A percentile compares a stretch with the other conserved stretches of the same genome.
phyloP scores from a whole-genome alignment of 345 rosid genomes.

The Excoecaria agallocha region DNA sequence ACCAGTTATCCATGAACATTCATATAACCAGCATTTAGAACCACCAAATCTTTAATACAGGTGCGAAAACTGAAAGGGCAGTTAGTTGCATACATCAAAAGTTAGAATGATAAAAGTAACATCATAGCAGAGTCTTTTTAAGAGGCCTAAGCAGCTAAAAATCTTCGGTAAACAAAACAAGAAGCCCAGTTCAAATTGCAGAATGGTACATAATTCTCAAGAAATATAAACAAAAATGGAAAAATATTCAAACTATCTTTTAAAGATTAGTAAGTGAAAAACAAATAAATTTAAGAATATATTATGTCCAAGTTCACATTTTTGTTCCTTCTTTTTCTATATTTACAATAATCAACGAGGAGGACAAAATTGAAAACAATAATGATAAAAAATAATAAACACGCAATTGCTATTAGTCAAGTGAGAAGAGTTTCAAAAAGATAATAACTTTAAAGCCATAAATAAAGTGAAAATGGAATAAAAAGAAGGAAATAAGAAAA shows the following conservation, averaged over 20 bases:
- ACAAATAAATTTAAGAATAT: neutral
- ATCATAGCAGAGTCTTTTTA: neutral
- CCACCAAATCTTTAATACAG: no score
- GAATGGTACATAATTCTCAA: neutral
- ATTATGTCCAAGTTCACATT: neutral
- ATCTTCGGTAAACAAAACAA: neutral
- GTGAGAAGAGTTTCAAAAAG: neutral
- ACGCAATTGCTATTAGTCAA: neutral
- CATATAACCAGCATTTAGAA: neutral
- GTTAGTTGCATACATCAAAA: neutral
- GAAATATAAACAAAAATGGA: neutral
- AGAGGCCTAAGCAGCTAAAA: neutral
- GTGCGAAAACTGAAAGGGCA: neutral
- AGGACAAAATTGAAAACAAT: neutral
- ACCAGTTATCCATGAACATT: neutral
- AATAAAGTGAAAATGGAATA: neutral
- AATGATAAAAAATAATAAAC: neutral
- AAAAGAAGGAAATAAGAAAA: neutral
- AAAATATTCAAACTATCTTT: neutral
- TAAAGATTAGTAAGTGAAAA: neutral
- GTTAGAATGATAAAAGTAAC: no score
- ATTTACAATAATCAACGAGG: neutral
- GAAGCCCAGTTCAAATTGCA: neutral
- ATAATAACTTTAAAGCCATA: neutral
- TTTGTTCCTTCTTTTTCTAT: neutral